Evolutionary conservation across 305 asterid genomes (phyloP).

Genomic region (Fraxinus nigra): DNA sequence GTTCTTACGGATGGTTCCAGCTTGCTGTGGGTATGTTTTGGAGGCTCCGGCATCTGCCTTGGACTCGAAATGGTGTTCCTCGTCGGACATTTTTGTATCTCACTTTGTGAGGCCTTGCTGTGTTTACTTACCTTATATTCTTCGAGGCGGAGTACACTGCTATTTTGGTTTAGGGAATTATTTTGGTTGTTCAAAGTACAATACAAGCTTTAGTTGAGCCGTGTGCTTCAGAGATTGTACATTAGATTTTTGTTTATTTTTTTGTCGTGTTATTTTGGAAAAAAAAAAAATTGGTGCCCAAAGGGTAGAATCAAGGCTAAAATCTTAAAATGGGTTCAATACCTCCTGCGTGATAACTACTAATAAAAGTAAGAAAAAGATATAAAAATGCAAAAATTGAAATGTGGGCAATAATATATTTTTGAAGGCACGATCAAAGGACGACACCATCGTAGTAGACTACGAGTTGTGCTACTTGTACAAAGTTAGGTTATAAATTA

Average conservation of each 20-base stretch:
- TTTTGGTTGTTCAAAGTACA: neutral
- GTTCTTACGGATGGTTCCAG: slow-evolving; percentile 76
- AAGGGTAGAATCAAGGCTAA: neutral
- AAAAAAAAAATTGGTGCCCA: neutral
- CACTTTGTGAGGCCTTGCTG: neutral
- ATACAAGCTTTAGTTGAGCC: neutral
- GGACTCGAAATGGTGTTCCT: slow-evolving; percentile 79
- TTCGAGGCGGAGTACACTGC: neutral
- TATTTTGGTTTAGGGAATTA: neutral
- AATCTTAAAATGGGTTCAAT: neutral
- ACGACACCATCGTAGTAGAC: too few relatives aligned
- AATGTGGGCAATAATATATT: neutral
- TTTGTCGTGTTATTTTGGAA: neutral
- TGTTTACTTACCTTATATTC: neutral
- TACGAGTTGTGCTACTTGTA: too few relatives aligned
- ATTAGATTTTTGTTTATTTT: neutral
- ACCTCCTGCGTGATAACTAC: neutral
- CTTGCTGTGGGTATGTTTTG: slow-evolving; percentile 79
- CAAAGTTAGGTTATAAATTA: too few relatives aligned
- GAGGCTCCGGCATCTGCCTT: slow-evolving; percentile 94
- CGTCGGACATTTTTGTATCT: slow-evolving; percentile 64
- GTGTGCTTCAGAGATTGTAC: neutral
- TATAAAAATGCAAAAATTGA: neutral
- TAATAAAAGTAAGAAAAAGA: neutral
- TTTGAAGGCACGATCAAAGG: neutral